These are phyloP conservation scores for Brasenia schreberi DNA, from an alignment of 164 flowering plant species.

Conservation along the genomic window DNA sequence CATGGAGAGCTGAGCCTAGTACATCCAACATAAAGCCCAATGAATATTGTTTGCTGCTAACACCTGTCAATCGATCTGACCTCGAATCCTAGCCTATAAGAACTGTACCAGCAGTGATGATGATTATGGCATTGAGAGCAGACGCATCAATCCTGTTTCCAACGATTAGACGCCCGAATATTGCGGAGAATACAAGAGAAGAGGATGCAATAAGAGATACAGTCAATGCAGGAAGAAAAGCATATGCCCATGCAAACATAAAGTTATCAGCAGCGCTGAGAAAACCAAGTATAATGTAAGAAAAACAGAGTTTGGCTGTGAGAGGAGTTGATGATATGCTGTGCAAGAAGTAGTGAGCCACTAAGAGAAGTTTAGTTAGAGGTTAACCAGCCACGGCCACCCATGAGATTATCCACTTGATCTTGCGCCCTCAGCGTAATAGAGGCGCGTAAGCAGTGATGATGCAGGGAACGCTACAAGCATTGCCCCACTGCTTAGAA, in stretches of 20 bases:
- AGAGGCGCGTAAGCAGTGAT: constrained; percentile 68
- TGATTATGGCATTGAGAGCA: constrained; percentile 49
- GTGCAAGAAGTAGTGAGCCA: constrained; percentile 41
- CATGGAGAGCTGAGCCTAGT: constrained; percentile 83
- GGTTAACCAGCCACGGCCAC: constrained; percentile 96
- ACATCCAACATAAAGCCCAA: constrained; percentile 73
- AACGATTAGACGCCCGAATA: constrained; percentile 64
- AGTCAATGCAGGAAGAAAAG: constrained; percentile 90
- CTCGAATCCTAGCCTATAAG: constrained; percentile 75
- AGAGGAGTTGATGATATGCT: constrained; percentile 43
- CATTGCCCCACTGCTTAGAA: constrained; percentile 54
- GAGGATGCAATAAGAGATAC: constrained; percentile 78
- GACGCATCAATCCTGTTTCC: constrained; percentile 52
- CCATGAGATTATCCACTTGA: constrained; percentile 98
- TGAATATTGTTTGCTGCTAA: constrained; percentile 44
- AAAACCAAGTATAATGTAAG: constrained; percentile 62
- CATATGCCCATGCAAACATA: constrained; percentile 82
- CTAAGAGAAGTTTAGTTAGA: constrained; percentile 34
- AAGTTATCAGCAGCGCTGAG: constrained; percentile 84
- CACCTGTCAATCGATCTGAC: constrained; percentile 50
- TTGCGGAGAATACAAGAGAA: constrained; percentile 59
- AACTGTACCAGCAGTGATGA: constrained; percentile 66
- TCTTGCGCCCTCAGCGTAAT: constrained; percentile 60
- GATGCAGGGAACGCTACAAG: constrained; percentile 91
- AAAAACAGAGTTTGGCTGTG: constrained; percentile 34